These are phyloP conservation scores for Macrolepiota albuminosa DNA, from an alignment of 768 basidiomycete genomes.

Conservation along the genomic window DNA sequence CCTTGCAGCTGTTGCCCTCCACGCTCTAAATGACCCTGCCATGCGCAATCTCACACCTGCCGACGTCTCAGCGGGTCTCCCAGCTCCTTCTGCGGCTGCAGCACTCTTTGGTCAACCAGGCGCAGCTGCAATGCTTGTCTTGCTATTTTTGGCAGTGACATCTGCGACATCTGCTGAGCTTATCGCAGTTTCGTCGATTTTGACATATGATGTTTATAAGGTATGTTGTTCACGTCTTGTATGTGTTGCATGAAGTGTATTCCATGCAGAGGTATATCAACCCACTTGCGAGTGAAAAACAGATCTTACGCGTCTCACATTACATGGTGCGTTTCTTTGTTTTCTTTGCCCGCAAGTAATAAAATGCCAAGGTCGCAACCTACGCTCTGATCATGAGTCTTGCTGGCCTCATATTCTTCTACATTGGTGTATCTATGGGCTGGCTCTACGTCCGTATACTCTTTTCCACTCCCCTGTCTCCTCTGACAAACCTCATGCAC, in stretches of 20 bases:
- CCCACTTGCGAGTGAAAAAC: constrained; percentile 68
- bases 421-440: constrained; percentile 89
- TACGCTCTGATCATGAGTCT: constrained; percentile 78
- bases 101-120: constrained; percentile 79
- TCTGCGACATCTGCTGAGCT: constrained; percentile 86
- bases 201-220: constrained; percentile 88
- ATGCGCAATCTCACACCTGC: constrained; percentile 45
- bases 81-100: constrained; percentile 78
- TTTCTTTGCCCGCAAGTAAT: not conserved
- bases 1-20: constrained; percentile 80
- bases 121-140: constrained; percentile 70
- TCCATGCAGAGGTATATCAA: constrained; percentile 66
- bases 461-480: not conserved
- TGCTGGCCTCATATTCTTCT: constrained; percentile 83
- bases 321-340: constrained; percentile 40
- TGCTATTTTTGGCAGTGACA: constrained; percentile 86
- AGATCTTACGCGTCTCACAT: constrained; percentile 69
- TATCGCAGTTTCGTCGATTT: constrained; percentile 80
- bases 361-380: constrained; percentile 43
- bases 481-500: not conserved
- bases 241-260: not conserved
- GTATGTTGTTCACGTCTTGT: constrained; percentile 24
- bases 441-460: constrained; percentile 74
- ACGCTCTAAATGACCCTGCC: constrained; percentile 37
- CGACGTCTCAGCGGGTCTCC: constrained; percentile 84